Conservation (phyloP, 441 rosid genomes). For the Gossypium schwendimanii region DNA sequence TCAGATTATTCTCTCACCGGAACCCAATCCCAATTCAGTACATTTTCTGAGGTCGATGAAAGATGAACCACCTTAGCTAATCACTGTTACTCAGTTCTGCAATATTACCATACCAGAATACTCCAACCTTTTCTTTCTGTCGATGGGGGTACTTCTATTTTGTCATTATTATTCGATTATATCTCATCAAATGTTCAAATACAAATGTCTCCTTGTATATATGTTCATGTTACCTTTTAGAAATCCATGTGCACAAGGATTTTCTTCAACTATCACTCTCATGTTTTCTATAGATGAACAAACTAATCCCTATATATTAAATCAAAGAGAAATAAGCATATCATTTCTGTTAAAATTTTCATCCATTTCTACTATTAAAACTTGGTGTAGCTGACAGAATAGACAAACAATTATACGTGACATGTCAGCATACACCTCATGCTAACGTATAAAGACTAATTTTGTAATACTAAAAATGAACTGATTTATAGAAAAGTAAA, state of each 20-base stretch:
- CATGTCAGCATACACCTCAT: too few species aligned
- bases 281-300: not conserved
- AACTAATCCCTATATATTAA: too few species aligned
- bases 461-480: too few species aligned
- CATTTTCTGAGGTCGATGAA: conserved; percentile 35
- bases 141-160: not conserved
- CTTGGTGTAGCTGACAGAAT: too few species aligned
- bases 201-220: not conserved
- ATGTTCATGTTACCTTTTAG: not conserved
- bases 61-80: conserved; percentile 22
- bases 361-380: too few species aligned
- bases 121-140: not conserved
- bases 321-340: too few species aligned
- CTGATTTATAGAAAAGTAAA: too few species aligned
- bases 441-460: too few species aligned
- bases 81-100: not conserved
- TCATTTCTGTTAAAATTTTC: too few species aligned
- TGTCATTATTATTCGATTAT: not conserved
- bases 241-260: conserved; percentile 28
- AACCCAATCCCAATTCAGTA: conserved; percentile 15
- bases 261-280: conserved; percentile 7
- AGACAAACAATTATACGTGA: too few species aligned
- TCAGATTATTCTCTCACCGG: conserved; percentile 30
- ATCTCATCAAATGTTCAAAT: not conserved
- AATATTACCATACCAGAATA: not conserved